These are phyloP conservation scores for Acanthamoeba rhysodes DNA, from an alignment of 208 protist species.

Conservation along the genomic window DNA sequence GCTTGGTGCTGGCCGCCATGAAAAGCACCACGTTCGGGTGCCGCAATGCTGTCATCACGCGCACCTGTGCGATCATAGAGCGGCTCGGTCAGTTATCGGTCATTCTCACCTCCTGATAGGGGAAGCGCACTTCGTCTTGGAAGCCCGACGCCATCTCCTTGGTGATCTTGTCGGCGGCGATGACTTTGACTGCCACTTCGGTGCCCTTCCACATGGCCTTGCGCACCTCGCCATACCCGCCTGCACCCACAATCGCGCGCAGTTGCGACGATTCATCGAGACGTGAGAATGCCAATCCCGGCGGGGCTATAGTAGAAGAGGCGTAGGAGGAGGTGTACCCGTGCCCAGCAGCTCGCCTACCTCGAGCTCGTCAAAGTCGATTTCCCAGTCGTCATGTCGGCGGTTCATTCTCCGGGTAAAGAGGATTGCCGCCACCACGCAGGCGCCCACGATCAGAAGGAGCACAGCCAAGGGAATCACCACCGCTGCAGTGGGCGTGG, in stretches of 20 bases:
- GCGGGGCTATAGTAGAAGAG: too few species aligned
- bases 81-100: too few species aligned
- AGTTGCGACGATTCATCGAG: too few species aligned
- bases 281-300: too few species aligned
- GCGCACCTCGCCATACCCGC: conserved; percentile 42
- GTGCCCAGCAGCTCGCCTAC: not conserved
- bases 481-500: not conserved
- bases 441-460: not conserved
- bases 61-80: conserved; percentile 7
- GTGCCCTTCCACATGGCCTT: conserved; percentile 1
- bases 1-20: conserved; percentile 81
- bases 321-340: too few species aligned
- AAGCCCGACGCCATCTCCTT: not conserved
- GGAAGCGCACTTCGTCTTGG: not conserved
- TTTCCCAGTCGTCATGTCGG: not conserved
- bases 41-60: not conserved
- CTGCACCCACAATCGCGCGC: not conserved
- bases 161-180: not conserved
- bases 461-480: not conserved
- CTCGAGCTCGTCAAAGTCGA: conserved; percentile 26
- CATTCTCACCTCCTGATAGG: not conserved
- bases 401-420: not conserved
- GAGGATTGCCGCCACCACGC: not conserved
- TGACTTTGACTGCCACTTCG: conserved; percentile 41
- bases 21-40: conserved; percentile 86